phyloP scores from a whole-genome alignment of 805 yeast species.

The Yarrowia sp. region DNA sequence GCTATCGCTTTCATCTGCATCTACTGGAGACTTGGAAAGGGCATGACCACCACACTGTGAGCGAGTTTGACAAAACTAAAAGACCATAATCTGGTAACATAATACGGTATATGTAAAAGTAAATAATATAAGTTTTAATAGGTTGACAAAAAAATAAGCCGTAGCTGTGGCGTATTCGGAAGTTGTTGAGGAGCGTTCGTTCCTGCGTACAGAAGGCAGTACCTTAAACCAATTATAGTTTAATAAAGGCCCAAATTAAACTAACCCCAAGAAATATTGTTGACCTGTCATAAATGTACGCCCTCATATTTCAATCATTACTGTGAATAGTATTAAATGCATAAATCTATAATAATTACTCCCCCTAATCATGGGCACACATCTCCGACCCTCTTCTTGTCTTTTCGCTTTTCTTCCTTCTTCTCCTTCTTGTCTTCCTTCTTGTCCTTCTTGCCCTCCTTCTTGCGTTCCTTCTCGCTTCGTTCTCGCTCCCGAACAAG shows the following conservation, averaged over 20 bases:
- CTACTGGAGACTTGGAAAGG: constrained; percentile 13
- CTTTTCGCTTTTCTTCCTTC: constrained; percentile 7
- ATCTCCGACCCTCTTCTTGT: constrained; percentile 24
- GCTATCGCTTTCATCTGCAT: background rate
- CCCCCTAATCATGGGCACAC: background rate
- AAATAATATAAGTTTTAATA: no score
- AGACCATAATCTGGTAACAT: no score
- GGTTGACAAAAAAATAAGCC: no score
- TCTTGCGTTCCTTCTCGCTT: constrained; percentile 14
- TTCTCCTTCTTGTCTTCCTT: constrained; percentile 13
- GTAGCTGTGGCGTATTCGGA: no score
- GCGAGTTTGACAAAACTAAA: background rate
- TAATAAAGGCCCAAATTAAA: no score
- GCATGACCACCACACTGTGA: background rate
- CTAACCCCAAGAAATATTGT: no score
- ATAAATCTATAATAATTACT: constrained; percentile 15
- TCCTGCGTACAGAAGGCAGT: no score
- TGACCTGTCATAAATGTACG: no score
- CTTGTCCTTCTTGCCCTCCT: constrained; percentile 19
- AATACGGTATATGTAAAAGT: no score
- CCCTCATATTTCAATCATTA: background rate
- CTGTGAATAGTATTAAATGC: constrained; percentile 25
- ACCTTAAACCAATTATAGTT: no score
- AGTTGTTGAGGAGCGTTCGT: no score
- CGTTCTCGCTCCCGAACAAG: background rate